Base-by-base conservation (phyloP, 257 asterid genomes). In the Jacaranda mimosifolia region DNA sequence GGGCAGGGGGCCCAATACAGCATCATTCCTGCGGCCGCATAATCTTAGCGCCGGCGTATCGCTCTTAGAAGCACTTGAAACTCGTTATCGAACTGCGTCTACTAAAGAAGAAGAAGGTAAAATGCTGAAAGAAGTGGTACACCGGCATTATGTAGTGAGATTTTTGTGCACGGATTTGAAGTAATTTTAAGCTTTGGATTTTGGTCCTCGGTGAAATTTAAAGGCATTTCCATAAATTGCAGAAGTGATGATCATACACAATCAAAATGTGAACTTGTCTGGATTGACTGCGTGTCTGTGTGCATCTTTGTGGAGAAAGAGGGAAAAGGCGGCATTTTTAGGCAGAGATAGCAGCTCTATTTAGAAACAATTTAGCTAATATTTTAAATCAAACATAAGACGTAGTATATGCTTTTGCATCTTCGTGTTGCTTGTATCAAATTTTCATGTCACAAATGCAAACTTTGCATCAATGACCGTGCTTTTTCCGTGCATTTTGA, bases 21-120 rank as follows among this genome's bases (percentile, higher is more conserved):
- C 97, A 72, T 93, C 99, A 52, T 93, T 96, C 48, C 89, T 78
- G 26, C 91, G 98, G 55, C 86, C 90, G 6, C 91, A 86, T 64
- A 92, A 87, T 73, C 83, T 96, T 75, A 87, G 89, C 86, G 70
- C 90, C 43, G 99, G 98, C 58, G 80, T 88, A 39, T 85, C 92
- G 58, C 87, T 96, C 0, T 69, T 93, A 60, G 88, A 88, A 80
- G 98, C 98, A 5, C 92, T 96, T 14, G 88, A 93, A 80, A 46
- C 85, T 82, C 94, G 98, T 9, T 96, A 96, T 80, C 87, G 89
- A 45, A 71, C 88, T 80, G 77, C 87, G 67, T 77, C 91, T 62
- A 86, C 97, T 46, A 86, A 92, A 81, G 92, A 91, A 84, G 98
- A 93, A 88, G 94, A 91, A 88, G 98, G 98, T 93, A 86, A 73